phyloP scores from a whole-genome alignment of 768 basidiomycete genomes.

The Lactarius pseudohatsudake region DNA sequence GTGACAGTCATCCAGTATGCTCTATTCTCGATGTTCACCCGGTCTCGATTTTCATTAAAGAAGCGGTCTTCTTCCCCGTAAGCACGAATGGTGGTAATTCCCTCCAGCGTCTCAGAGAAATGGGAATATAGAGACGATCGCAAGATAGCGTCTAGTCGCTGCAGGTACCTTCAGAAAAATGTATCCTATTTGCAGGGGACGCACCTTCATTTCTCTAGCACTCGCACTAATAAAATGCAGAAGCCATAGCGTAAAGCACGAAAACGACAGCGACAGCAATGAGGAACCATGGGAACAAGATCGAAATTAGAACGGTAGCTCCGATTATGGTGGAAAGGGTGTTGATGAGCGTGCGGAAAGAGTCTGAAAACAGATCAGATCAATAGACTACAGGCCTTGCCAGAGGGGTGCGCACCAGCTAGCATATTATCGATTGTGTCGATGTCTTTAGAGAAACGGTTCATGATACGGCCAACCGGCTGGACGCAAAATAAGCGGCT shows the following conservation, averaged over 20 bases:
- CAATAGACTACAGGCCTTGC: neutral
- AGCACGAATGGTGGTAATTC: slow-evolving; percentile 83
- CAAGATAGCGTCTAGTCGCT: slow-evolving; percentile 77
- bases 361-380: slow-evolving; percentile 42
- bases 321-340: slow-evolving; percentile 69
- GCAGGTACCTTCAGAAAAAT: slow-evolving; percentile 14
- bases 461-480: slow-evolving; percentile 87
- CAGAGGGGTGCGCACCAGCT: slow-evolving; percentile 41
- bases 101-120: slow-evolving; percentile 88
- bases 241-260: slow-evolving; percentile 67
- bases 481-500: slow-evolving; percentile 33
- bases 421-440: slow-evolving; percentile 79
- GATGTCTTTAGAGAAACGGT: slow-evolving; percentile 85
- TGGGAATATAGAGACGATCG: slow-evolving; percentile 89
- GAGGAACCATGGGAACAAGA: slow-evolving; percentile 82
- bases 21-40: slow-evolving; percentile 84
- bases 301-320: slow-evolving; percentile 74
- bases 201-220: slow-evolving; percentile 80
- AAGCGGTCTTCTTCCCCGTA: slow-evolving; percentile 83
- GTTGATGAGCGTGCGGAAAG: slow-evolving; percentile 67
- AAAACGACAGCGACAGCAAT: slow-evolving; percentile 64
- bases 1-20: slow-evolving; percentile 87
- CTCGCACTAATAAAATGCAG: slow-evolving; percentile 82
- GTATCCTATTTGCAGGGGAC: neutral
- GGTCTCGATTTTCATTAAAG: slow-evolving; percentile 64